Base-by-base conservation (phyloP, 768 basidiomycete species). In the Hygrophorus russula region DNA sequence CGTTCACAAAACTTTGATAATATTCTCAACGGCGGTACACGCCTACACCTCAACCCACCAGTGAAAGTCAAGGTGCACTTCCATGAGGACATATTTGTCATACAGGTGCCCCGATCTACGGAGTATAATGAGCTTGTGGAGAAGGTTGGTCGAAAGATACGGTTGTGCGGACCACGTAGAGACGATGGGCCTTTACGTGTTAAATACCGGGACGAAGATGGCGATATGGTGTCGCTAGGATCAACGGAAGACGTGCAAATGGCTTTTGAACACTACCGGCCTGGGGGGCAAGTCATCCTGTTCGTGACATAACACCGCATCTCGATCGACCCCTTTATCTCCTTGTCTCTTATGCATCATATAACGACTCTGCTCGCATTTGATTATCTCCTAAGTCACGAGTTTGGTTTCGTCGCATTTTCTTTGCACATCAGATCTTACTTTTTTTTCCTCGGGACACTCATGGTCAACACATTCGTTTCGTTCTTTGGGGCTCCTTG, bases 1-100 rank as follows among this genome's bases (percentile, higher is more conserved):
- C 73, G 74, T 39, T 74, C 73, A 47, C 77, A 74, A 55, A 67
- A 63, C 52, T 77, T 69, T 55, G 76, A 71, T 34, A 62, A 60
- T 46, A 56, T 36, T 49, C 56, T 44, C 24, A 58, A 17, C 24
- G n/a, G 8, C 2, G 34, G 32, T 17, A 15, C 42, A 5, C 32
- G 27, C 15, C 46, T 41, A 30, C 47, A 34, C 17, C n/a, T 49
- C 31, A 19, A 55, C 15, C 61, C 67, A 4, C 74, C 81, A 9
- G 81, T 97, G 34, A 89, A 92, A 58, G 80, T 97, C 57, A 94
- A 94, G 64, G 90, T 97, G 42, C 86, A 88, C 60, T 97, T 85
- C 67, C 80, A 89, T 54, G 87, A 93, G 53, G 92, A 96, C 58
- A 85, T 96, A 36, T 98, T 97, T 57, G 84, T 94, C 49, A 87